A percentile compares a stretch with the other conserved stretches of the same genome.
Conservation (phyloP, 1,284 basidiomycete genomes). For the Ustilago crameri region DNA sequence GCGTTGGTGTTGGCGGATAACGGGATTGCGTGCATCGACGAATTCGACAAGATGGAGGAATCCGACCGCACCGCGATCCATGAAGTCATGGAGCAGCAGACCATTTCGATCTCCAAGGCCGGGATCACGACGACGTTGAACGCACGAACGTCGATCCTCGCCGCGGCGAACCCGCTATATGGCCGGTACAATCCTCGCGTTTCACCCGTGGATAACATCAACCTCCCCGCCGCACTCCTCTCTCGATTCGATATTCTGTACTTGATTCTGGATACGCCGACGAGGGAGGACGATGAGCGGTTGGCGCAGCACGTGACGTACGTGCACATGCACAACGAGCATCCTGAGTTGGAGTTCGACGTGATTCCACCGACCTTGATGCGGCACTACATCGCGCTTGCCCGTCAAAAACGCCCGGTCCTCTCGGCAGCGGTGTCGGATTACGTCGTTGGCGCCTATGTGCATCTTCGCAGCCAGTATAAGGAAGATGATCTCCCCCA, state of each 20-base stretch:
- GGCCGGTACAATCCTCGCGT: slow-evolving; percentile 98
- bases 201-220: slow-evolving; percentile 99
- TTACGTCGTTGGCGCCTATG: slow-evolving; percentile 95
- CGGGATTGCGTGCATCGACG: slow-evolving; percentile 99
- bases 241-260: slow-evolving; percentile 97
- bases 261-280: slow-evolving; percentile 95
- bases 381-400: slow-evolving; percentile 94
- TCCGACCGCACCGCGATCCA: slow-evolving; percentile 96
- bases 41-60: slow-evolving; percentile 99
- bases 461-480: slow-evolving; percentile 88
- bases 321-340: slow-evolving; percentile 94
- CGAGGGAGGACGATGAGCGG: slow-evolving; percentile 91
- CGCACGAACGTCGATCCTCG: slow-evolving; percentile 96
- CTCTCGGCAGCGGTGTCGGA: slow-evolving; percentile 87
- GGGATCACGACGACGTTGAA: slow-evolving; percentile 99
- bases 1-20: slow-evolving; percentile 98
- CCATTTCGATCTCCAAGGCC: slow-evolving; percentile 98
- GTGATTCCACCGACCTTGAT: slow-evolving; percentile 86
- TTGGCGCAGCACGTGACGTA: slow-evolving; percentile 96
- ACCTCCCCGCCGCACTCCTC: slow-evolving; percentile 92
- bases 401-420: slow-evolving; percentile 86
- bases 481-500: slow-evolving; percentile 88
- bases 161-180: slow-evolving; percentile 97
- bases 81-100: slow-evolving; percentile 99
- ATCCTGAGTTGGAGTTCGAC: slow-evolving; percentile 78